phyloP scores from a whole-genome alignment of 225 moss, liverwort and hornwort species.

The Pleurozium schreberi region DNA sequence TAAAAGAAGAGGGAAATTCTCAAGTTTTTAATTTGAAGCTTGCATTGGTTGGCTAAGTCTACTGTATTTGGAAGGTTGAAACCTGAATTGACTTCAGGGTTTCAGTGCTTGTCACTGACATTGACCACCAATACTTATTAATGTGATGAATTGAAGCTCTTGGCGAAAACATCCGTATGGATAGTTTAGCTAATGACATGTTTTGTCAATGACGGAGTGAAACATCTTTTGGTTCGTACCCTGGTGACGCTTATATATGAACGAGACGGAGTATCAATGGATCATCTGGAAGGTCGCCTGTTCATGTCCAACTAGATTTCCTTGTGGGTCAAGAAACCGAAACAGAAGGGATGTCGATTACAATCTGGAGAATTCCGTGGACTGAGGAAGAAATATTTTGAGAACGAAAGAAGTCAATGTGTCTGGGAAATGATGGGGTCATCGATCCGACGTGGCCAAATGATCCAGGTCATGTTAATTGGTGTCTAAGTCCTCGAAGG shows the following conservation, averaged over 20 bases:
- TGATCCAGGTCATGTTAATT: not conserved
- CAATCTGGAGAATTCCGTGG: slow-evolving; percentile 11
- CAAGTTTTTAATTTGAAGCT: too few species aligned
- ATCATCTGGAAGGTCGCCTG: slow-evolving; percentile 53
- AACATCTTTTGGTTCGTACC: slow-evolving; percentile 74
- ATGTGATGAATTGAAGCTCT: too few species aligned
- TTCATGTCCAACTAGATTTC: slow-evolving; percentile 55
- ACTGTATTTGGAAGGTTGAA: too few species aligned
- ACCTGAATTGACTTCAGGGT: too few species aligned
- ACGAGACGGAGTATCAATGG: slow-evolving; percentile 55
- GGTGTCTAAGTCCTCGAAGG: slow-evolving; percentile 51
- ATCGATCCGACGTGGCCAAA: too few species aligned
- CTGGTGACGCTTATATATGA: slow-evolving; percentile 58
- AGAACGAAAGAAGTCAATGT: too few species aligned
- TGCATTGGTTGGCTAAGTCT: too few species aligned
- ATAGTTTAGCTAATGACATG: slow-evolving; percentile 72
- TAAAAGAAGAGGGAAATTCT: too few species aligned
- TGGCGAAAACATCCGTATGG: not conserved
- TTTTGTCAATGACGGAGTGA: slow-evolving; percentile 55
- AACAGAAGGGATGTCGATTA: not conserved
- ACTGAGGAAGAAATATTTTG: slow-evolving; percentile 36
- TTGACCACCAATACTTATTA: too few species aligned
- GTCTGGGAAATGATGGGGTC: too few species aligned
- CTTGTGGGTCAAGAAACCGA: slow-evolving; percentile 17
- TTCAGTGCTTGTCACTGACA: too few species aligned